These are phyloP conservation scores for Coelastrella sp. DNA, from an alignment of 139 green algal species.

Conservation along the genomic window DNA sequence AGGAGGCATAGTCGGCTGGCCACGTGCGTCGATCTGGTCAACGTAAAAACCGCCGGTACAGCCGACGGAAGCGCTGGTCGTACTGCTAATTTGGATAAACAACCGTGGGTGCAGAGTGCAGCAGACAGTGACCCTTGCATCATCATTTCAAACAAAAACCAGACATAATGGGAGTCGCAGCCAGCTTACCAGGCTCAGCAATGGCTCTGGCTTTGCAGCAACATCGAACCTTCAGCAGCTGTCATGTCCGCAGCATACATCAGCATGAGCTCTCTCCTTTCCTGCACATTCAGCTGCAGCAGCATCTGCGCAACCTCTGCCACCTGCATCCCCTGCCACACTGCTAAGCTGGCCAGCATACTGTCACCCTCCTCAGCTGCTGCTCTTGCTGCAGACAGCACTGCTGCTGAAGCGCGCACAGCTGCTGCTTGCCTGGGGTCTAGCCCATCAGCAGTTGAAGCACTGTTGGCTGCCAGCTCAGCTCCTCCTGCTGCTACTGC, in stretches of 20 bases:
- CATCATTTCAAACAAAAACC: no score
- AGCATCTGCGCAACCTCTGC: conserved; percentile 16
- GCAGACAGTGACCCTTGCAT: no score
- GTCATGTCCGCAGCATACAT: conserved; percentile 10
- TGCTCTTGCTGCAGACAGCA: neutral
- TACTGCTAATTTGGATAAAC: no score
- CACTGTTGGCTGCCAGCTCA: neutral
- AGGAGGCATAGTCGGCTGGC: no score
- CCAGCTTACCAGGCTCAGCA: no score
- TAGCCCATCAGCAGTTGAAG: neutral
- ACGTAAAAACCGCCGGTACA: no score
- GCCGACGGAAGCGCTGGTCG: no score
- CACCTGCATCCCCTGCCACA: neutral
- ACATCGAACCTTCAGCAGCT: neutral
- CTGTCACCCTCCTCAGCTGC: neutral
- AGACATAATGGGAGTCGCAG: no score
- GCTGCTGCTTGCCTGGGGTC: neutral
- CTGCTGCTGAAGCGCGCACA: neutral
- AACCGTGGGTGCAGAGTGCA: no score
- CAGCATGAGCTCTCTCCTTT: conserved; percentile 2
- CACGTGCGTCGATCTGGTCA: no score
- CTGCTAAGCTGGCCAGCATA: conserved; percentile 15
- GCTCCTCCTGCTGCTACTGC: neutral
- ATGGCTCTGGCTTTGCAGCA: neutral
- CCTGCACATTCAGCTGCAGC: neutral